phyloP scores from a whole-genome alignment of 768 basidiomycete species.

The Floccularia luteovirens region DNA sequence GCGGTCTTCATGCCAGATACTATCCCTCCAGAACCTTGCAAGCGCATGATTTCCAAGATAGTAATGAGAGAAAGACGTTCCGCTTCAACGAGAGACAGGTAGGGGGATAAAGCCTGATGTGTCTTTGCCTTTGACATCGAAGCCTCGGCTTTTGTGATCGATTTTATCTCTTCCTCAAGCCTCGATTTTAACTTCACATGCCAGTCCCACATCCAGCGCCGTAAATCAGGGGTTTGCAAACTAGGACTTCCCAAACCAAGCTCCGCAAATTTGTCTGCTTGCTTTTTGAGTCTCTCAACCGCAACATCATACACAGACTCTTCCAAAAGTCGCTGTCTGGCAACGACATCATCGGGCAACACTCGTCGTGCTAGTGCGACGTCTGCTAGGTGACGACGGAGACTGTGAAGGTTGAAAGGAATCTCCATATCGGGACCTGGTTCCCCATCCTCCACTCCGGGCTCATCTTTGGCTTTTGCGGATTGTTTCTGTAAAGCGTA shows the following conservation, averaged over 20 bases:
- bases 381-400: constrained; percentile 62
- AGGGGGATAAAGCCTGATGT: constrained; percentile 42
- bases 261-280: constrained; percentile 48
- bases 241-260: constrained; percentile 44
- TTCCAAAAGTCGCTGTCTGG: constrained; percentile 79
- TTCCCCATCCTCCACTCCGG: constrained; percentile 11
- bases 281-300: constrained; percentile 56
- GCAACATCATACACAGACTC: constrained; percentile 84
- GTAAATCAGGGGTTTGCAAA: constrained; percentile 44
- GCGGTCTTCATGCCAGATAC: constrained; percentile 85
- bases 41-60: constrained; percentile 82
- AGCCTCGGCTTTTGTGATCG: constrained; percentile 30
- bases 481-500: constrained; percentile 1
- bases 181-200: constrained; percentile 49
- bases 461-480: neutral
- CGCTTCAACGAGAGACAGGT: constrained; percentile 66
- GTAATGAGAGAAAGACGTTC: constrained; percentile 83
- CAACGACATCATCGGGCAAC: constrained; percentile 56
- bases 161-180: constrained; percentile 42
- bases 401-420: constrained; percentile 69
- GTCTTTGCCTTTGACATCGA: neutral
- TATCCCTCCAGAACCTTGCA: constrained; percentile 73
- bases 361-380: constrained; percentile 57
- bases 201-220: constrained; percentile 86
- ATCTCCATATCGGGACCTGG: constrained; percentile 28